phyloP scores from a whole-genome alignment of 768 basidiomycete genomes.

The Boletus rubescentipes region DNA sequence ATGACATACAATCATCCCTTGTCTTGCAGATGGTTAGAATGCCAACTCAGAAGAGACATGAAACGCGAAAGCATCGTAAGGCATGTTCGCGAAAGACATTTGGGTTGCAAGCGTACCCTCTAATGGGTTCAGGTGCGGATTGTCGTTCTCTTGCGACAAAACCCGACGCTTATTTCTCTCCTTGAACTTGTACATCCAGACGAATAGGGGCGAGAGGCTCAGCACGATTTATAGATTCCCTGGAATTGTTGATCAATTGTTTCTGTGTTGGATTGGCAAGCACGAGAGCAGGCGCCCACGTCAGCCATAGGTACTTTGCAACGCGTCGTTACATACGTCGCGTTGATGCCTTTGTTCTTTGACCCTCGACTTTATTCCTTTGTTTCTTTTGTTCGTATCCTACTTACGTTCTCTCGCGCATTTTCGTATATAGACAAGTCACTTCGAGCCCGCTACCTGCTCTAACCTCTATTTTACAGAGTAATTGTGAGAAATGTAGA shows the following conservation, averaged over 20 bases:
- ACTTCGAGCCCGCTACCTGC: no score
- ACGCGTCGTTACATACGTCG: no score
- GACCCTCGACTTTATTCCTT: no score
- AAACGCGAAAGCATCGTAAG: conserved; percentile 20
- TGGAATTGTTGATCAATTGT: background rate
- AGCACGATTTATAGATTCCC: background rate
- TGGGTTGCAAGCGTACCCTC: conserved; percentile 7
- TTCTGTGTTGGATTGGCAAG: no score
- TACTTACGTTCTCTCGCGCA: no score
- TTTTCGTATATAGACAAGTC: no score
- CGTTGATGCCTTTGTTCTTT: no score
- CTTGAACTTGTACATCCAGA: background rate
- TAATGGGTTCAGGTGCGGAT: background rate
- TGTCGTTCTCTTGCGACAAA: background rate
- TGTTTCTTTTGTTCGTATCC: no score
- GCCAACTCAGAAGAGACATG: conserved; percentile 3
- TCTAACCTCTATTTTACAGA: background rate
- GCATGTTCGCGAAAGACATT: conserved; percentile 15
- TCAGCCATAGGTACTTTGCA: no score
- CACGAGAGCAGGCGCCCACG: no score
- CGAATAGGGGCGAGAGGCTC: background rate
- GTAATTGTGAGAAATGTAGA: background rate
- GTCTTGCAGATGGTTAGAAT: conserved; percentile 10
- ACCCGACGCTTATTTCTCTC: background rate
- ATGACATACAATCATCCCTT: fast-evolving